phyloP scores from a whole-genome alignment of 192 early-diverging fungal genomes.

The Mortierella antarctica region DNA sequence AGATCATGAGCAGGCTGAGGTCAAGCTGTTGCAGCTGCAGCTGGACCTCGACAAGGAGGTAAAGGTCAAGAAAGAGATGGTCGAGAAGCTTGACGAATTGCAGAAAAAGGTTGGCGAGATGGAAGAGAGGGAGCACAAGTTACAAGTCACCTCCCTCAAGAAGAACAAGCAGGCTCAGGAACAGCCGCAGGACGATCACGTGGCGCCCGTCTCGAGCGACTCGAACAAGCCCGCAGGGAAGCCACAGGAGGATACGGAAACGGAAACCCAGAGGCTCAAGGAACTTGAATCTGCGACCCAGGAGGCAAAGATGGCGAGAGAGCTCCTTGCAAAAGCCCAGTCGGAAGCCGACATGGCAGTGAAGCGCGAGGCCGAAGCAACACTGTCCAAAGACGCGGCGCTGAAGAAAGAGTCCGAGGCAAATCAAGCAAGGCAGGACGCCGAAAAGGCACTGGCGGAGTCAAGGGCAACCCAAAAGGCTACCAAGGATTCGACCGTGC shows the following conservation, averaged over 20 bases:
- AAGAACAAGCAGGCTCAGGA: background rate
- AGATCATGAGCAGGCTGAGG: constrained; percentile 47
- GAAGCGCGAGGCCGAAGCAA: constrained; percentile 27
- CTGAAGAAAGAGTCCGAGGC: constrained; percentile 25
- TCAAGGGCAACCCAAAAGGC: constrained; percentile 6
- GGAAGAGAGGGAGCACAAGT: constrained; percentile 36
- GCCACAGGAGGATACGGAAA: background rate
- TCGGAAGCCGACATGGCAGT: constrained; percentile 10
- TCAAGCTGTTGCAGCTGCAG: constrained; percentile 40
- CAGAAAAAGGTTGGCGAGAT: constrained; percentile 48
- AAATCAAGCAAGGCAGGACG: constrained; percentile 12
- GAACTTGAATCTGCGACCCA: constrained; percentile 11
- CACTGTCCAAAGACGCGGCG: constrained; percentile 6
- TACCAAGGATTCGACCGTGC: constrained; percentile 1
- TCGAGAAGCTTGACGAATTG: constrained; percentile 42
- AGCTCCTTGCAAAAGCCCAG: constrained; percentile 18
- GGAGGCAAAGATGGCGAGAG: constrained; percentile 19
- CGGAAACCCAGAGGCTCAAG: background rate
- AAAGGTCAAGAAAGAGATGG: constrained; percentile 53
- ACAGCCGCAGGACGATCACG: background rate
- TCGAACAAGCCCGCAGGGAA: background rate
- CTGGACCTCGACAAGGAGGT: constrained; percentile 48
- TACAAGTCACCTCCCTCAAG: background rate
- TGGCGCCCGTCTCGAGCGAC: background rate
- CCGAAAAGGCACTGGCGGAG: constrained; percentile 11